Evolutionary conservation across 257 asterid genomes (phyloP).

Genomic region (Forsythia viridissima): DNA sequence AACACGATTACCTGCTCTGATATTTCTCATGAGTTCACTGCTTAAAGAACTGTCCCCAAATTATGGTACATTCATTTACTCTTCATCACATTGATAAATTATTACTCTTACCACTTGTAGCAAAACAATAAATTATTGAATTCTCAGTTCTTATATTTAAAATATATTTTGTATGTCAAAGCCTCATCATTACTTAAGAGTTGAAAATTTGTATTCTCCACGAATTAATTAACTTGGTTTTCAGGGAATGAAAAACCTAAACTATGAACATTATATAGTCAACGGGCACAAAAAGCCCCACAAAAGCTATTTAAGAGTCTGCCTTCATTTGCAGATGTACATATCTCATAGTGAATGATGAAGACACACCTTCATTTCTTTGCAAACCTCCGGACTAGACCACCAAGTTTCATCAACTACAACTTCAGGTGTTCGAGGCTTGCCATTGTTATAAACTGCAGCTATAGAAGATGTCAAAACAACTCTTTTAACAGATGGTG

Average conservation of each 20-base stretch:
- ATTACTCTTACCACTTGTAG: neutral
- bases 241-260: neutral
- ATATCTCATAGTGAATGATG: neutral
- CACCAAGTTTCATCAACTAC: conserved; percentile 52
- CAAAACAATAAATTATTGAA: neutral
- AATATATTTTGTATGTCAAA: neutral
- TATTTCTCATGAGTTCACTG: neutral
- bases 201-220: neutral
- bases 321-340: neutral
- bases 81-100: neutral
- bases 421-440: conserved; percentile 62
- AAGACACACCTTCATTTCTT: conserved; percentile 29
- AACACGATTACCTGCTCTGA: neutral
- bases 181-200: neutral
- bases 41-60: neutral
- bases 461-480: conserved; percentile 81
- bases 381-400: conserved; percentile 37
- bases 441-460: conserved; percentile 59
- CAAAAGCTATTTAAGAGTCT: neutral
- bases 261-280: neutral
- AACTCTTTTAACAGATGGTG: conserved; percentile 57
- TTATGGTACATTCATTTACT: neutral
- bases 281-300: neutral
- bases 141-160: neutral
- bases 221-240: neutral